phyloP scores from a whole-genome alignment of 306 rosid genomes.

The barrel medic (Medicago truncatula) region DNA sequence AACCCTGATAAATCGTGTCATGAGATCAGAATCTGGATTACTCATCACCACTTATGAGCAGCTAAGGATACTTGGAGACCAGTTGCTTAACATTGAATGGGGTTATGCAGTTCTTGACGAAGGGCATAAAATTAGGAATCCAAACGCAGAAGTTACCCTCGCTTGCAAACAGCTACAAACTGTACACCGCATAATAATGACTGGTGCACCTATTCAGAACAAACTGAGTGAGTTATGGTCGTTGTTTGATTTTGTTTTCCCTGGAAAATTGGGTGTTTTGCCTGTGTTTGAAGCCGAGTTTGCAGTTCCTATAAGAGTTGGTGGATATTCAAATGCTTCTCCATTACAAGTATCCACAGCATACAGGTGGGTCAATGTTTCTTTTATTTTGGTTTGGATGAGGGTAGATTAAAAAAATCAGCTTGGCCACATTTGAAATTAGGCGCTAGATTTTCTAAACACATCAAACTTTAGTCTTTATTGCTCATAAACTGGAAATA shows the following conservation, averaged over 20 bases:
- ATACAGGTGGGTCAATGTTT: conserved; percentile 66
- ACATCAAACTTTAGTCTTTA: not conserved
- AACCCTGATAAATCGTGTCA: conserved; percentile 70
- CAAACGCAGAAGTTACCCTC: conserved; percentile 91
- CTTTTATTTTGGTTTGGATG: not conserved
- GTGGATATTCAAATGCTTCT: conserved; percentile 98
- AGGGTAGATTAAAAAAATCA: not conserved
- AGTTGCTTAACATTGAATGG: conserved; percentile 89
- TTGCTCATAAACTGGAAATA: conserved; percentile 7
- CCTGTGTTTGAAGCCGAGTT: conserved; percentile 98
- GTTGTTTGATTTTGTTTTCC: conserved; percentile 98
- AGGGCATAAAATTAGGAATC: conserved; percentile 95
- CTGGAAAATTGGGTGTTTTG: conserved; percentile 97
- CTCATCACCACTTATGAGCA: conserved; percentile 97
- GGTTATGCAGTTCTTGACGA: conserved; percentile 93
- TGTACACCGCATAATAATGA: conserved; percentile 91
- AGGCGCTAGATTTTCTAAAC: not conserved
- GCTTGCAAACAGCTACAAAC: conserved; percentile 97
- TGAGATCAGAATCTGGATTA: conserved; percentile 82
- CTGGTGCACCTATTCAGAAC: conserved; percentile 99
- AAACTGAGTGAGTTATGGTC: conserved; percentile 94
- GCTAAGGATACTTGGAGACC: conserved; percentile 80
- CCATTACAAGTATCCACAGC: conserved; percentile 99
- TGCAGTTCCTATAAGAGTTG: conserved; percentile 96
- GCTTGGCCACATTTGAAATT: conserved; percentile 1